phyloP scores from a whole-genome alignment of 2,329 filamentous ascomycete genomes.

The Pseudocercospora crystallina region DNA sequence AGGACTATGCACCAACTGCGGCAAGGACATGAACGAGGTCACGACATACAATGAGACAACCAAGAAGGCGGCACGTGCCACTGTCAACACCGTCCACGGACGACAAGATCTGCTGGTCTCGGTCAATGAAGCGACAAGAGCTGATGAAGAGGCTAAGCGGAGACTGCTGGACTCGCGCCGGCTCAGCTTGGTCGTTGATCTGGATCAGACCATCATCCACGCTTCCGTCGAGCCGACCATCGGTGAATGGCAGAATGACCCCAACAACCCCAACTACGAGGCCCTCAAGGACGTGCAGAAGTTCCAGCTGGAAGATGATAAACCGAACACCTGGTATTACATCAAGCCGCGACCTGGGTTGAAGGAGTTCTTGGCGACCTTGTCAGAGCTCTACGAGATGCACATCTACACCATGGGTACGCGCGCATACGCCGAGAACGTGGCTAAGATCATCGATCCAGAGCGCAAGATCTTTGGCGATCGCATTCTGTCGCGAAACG shows the following conservation, averaged over 20 bases:
- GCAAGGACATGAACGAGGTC: conserved; percentile 90
- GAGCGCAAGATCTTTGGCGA: conserved; percentile 87
- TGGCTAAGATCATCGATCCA: conserved; percentile 90
- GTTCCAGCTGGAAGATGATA: conserved; percentile 88
- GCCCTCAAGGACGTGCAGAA: conserved; percentile 84
- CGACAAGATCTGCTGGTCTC: conserved; percentile 86
- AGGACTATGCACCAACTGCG: conserved; percentile 87
- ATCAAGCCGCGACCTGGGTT: conserved; percentile 94
- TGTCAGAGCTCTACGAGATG: conserved; percentile 83
- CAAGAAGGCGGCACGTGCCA: conserved; percentile 78
- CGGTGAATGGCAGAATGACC: conserved; percentile 90
- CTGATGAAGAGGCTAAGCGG: conserved; percentile 82
- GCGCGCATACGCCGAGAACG: conserved; percentile 87
- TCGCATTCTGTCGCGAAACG: conserved; percentile 91
- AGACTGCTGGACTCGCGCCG: conserved; percentile 78
- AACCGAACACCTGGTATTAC: conserved; percentile 89
- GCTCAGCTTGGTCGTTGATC: conserved; percentile 89
- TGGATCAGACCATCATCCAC: conserved; percentile 98
- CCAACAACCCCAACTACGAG: conserved; percentile 83
- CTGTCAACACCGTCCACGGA: conserved; percentile 93
- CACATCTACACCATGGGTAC: conserved; percentile 99
- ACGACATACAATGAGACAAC: conserved; percentile 75
- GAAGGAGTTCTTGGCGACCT: conserved; percentile 72
- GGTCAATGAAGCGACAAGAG: conserved; percentile 72
- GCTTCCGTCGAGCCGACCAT: conserved; percentile 96